Percentiles rank a stretch among this genome's conserved stretches.
Evolutionary conservation across 257 asterid species (phyloP).

Genomic region (Nicotiana noctiflora): DNA sequence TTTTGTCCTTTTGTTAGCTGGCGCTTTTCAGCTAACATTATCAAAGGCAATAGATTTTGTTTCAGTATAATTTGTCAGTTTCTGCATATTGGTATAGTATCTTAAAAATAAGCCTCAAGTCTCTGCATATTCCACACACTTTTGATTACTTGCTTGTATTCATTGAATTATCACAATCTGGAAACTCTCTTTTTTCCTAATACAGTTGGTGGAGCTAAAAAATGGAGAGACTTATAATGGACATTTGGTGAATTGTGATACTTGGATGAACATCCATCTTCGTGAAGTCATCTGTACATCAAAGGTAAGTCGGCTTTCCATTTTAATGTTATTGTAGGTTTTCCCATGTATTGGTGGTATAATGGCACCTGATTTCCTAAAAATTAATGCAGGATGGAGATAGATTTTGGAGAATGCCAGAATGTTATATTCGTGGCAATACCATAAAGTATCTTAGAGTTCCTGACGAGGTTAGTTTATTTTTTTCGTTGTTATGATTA

Average conservation of each 20-base stretch:
- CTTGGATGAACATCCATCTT: constrained; percentile 99
- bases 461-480: constrained; percentile 76
- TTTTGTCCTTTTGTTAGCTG: neutral
- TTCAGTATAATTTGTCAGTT: neutral
- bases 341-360: constrained; percentile 2
- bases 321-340: neutral
- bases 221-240: constrained; percentile 98
- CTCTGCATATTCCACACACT: neutral
- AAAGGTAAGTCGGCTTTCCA: constrained; percentile 40
- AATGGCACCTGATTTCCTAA: neutral
- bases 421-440: constrained; percentile 66
- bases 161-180: neutral
- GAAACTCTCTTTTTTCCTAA: neutral
- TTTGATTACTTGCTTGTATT: neutral
- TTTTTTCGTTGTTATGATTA: neutral
- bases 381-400: constrained; percentile 74
- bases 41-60: neutral
- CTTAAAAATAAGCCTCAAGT: neutral
- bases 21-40: neutral
- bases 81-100: neutral
- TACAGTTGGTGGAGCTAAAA: constrained; percentile 87
- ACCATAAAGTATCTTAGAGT: constrained; percentile 75
- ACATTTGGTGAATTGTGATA: constrained; percentile 90
- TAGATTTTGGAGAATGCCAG: constrained; percentile 98
- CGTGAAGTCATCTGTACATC: constrained; percentile 98